phyloP scores from a whole-genome alignment of 305 asterid genomes.

The Rubia balearica region DNA sequence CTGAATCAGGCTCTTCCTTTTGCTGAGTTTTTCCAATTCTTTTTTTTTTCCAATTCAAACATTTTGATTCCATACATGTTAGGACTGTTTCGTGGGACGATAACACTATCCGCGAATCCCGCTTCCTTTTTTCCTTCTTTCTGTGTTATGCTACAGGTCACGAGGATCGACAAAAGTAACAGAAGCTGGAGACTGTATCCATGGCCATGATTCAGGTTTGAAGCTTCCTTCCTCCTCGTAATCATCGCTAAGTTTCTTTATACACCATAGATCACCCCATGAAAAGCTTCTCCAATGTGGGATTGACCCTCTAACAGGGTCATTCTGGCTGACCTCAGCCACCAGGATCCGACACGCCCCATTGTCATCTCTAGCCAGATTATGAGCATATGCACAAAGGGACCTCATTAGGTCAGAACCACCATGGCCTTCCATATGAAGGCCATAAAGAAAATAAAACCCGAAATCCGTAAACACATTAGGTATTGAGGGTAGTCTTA shows the following conservation, averaged over 20 bases:
- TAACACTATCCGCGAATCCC: not conserved
- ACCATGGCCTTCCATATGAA: conserved; percentile 61
- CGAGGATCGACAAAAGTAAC: conserved; percentile 90
- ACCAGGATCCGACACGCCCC: conserved; percentile 47
- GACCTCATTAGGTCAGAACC: conserved; percentile 44
- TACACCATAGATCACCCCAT: conserved; percentile 88
- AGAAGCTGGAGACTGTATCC: conserved; percentile 37
- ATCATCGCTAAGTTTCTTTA: conserved; percentile 36
- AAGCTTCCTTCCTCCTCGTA: not conserved
- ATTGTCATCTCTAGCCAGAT: conserved; percentile 45
- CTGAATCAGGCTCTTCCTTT: not conserved
- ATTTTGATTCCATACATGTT: not conserved
- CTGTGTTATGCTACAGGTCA: conserved; percentile 26
- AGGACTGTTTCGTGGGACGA: not conserved
- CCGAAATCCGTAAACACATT: conserved; percentile 57
- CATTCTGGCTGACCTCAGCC: conserved; percentile 63
- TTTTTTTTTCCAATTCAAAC: not conserved
- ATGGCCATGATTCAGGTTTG: conserved; percentile 22
- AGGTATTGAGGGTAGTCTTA: conserved; percentile 57
- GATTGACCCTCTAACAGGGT: conserved; percentile 49
- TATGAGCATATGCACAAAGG: conserved; percentile 51
- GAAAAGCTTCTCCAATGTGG: conserved; percentile 82
- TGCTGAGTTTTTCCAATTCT: not conserved
- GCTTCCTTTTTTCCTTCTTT: not conserved
- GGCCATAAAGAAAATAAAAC: conserved; percentile 53